Conservation (phyloP, 164 flowering plant genomes). For the Stephania cephalantha region DNA sequence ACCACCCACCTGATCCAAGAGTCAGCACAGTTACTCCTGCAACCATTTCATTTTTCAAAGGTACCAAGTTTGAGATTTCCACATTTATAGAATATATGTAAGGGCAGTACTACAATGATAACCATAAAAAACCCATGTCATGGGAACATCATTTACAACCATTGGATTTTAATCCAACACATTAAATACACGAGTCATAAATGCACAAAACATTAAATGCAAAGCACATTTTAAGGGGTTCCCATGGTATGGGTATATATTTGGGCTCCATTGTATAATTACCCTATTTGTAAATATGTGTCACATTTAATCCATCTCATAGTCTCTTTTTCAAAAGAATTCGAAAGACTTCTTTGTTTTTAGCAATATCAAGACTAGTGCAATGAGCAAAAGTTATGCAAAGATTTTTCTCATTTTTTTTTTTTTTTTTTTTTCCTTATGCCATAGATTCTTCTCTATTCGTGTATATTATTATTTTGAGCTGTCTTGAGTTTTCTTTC, state of each 20-base stretch:
- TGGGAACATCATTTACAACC: too few relatives aligned
- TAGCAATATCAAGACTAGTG: background rate
- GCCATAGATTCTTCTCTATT: background rate
- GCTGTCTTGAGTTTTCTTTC: background rate
- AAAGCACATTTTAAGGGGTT: too few relatives aligned
- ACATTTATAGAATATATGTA: too few relatives aligned
- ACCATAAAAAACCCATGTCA: too few relatives aligned
- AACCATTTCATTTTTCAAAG: conserved; percentile 77
- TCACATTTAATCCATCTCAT: background rate
- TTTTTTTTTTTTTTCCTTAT: background rate
- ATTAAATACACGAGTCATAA: too few relatives aligned
- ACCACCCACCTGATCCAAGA: conserved; percentile 80
- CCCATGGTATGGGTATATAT: too few relatives aligned
- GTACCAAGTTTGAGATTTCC: conserved; percentile 29
- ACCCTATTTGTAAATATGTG: background rate
- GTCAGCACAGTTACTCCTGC: conserved; percentile 97
- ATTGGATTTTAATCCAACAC: too few relatives aligned
- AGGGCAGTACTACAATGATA: too few relatives aligned
- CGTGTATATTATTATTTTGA: background rate
- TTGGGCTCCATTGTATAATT: too few relatives aligned
- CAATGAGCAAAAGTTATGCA: background rate
- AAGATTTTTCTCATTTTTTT: background rate
- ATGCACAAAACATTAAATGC: too few relatives aligned
- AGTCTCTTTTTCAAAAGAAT: too few relatives aligned
- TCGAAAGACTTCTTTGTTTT: background rate